A percentile compares a stretch with the other conserved stretches of the same genome.
These are phyloP conservation scores for Pezicula neosporulosa DNA, from an alignment of 2,329 filamentous ascomycete species.

Conservation along the genomic window DNA sequence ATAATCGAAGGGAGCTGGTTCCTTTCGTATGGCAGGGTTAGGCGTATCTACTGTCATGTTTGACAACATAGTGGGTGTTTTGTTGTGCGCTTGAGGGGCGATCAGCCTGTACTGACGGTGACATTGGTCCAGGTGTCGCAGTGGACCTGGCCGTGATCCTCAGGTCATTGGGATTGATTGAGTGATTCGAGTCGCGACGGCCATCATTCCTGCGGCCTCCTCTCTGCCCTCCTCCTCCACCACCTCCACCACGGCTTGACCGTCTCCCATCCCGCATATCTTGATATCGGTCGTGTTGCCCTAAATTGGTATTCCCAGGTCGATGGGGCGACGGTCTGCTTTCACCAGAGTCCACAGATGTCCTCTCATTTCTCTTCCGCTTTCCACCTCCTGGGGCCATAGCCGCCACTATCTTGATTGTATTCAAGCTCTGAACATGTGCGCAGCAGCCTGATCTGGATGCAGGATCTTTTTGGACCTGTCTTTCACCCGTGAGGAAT, in stretches of 20 bases:
- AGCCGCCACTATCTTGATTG: constrained; percentile 15
- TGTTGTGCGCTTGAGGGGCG: constrained; percentile 24
- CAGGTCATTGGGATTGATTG: constrained; percentile 23
- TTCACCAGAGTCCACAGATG: constrained; percentile 35
- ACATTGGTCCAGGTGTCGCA: constrained; percentile 29
- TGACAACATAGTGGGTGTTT: constrained; percentile 20
- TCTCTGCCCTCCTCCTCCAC: constrained; percentile 15
- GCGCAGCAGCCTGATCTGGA: constrained; percentile 9
- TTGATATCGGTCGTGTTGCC: constrained; percentile 55
- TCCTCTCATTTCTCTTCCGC: constrained; percentile 31
- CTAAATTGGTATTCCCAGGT: constrained; percentile 51
- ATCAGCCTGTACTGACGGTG: constrained; percentile 20
- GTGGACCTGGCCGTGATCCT: constrained; percentile 22
- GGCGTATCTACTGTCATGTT: constrained; percentile 19
- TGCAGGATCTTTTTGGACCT: constrained; percentile 7
- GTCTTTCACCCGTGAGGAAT: neutral
- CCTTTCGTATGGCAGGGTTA: constrained; percentile 26
- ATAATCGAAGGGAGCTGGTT: constrained; percentile 57
- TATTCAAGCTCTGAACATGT: constrained; percentile 23
- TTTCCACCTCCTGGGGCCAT: constrained; percentile 26
- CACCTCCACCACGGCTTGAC: constrained; percentile 41
- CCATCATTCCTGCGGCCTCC: constrained; percentile 24
- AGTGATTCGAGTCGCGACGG: constrained; percentile 10
- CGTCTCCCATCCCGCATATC: constrained; percentile 41
- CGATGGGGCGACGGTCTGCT: constrained; percentile 60